A percentile compares a stretch with the other conserved stretches of the same genome.
phyloP scores from a whole-genome alignment of 306 rosid genomes.

The Cicer chorassanicum region DNA sequence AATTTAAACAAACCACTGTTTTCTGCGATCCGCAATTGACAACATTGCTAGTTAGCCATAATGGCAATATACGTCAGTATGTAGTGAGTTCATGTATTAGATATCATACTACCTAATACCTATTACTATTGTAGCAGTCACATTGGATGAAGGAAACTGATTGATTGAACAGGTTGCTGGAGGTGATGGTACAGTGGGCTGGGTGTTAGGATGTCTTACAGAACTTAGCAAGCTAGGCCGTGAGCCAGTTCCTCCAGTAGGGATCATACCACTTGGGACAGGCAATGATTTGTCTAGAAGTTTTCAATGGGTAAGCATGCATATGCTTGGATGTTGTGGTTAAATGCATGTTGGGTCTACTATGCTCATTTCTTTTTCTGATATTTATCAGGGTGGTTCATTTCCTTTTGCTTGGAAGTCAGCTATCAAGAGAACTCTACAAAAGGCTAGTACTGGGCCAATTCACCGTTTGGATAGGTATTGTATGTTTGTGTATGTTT shows the following conservation, averaged over 20 bases:
- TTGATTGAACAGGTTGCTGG: conserved; percentile 90
- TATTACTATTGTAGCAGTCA: conserved; percentile 32
- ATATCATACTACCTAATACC: conserved; percentile 3
- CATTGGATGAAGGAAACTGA: conserved; percentile 44
- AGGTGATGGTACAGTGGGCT: conserved; percentile 98
- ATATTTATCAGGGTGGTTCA: conserved; percentile 85
- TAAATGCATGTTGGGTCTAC: conserved; percentile 35
- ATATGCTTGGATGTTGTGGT: conserved; percentile 22
- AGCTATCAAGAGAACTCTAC: conserved; percentile 76
- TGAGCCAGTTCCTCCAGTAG: conserved; percentile 87
- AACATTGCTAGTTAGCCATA: not conserved
- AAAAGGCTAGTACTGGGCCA: conserved; percentile 66
- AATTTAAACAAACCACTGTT: too few species aligned
- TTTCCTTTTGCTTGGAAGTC: conserved; percentile 94
- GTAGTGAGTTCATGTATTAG: conserved; percentile 23
- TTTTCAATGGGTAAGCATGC: conserved; percentile 85
- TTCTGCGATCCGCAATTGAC: too few species aligned
- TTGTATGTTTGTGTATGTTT: conserved; percentile 1
- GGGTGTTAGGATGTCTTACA: conserved; percentile 92
- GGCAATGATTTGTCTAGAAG: conserved; percentile 97
- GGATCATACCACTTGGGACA: conserved; percentile 90
- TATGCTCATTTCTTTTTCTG: conserved; percentile 47
- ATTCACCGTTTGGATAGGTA: conserved; percentile 80
- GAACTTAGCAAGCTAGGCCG: conserved; percentile 61
- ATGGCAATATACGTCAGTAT: not conserved